A percentile compares a stretch with the other conserved stretches of the same genome.
These are phyloP conservation scores for Amanita phalloides DNA, from an alignment of 768 basidiomycete genomes.

Conservation along the genomic window DNA sequence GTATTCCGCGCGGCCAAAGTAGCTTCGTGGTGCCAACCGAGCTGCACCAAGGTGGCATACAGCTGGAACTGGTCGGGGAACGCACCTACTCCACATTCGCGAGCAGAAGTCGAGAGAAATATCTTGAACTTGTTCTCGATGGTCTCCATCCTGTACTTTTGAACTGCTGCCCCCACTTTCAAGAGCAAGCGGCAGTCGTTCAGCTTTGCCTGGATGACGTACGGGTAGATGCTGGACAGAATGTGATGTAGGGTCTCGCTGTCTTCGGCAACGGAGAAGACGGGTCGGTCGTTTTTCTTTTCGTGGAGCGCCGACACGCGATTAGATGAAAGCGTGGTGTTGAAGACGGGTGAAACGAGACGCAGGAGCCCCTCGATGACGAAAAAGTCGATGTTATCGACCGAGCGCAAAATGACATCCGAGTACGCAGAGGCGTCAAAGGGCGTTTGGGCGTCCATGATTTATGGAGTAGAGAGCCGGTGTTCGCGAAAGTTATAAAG, in stretches of 20 bases:
- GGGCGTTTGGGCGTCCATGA: not conserved
- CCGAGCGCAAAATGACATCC: slow-evolving; percentile 16
- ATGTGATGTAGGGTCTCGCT: slow-evolving; percentile 5
- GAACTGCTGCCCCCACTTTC: not conserved
- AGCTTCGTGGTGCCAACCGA: not conserved
- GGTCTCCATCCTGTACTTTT: not conserved
- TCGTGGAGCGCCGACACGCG: slow-evolving; percentile 2
- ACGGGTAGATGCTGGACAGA: slow-evolving; percentile 5
- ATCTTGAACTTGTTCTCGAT: slow-evolving; percentile 1
- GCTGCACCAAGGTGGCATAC: not conserved
- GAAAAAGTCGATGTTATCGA: slow-evolving; percentile 20
- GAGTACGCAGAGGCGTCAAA: slow-evolving; percentile 5
- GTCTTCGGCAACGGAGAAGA: slow-evolving; percentile 10
- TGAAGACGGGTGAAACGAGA: slow-evolving; percentile 21
- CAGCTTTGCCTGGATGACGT: not conserved
- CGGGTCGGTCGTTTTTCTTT: not conserved
- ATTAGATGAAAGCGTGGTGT: slow-evolving; percentile 17
- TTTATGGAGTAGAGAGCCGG: not conserved
- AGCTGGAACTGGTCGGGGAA: not conserved
- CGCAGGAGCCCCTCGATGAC: slow-evolving; percentile 17
- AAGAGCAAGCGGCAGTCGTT: not conserved
- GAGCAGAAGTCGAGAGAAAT: not conserved
- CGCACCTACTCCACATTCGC: not conserved
- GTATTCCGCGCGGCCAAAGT: not conserved
- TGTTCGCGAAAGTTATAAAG: not conserved